Base-by-base conservation (phyloP, 345 rosid genomes). In the Eucalyptus regnans region DNA sequence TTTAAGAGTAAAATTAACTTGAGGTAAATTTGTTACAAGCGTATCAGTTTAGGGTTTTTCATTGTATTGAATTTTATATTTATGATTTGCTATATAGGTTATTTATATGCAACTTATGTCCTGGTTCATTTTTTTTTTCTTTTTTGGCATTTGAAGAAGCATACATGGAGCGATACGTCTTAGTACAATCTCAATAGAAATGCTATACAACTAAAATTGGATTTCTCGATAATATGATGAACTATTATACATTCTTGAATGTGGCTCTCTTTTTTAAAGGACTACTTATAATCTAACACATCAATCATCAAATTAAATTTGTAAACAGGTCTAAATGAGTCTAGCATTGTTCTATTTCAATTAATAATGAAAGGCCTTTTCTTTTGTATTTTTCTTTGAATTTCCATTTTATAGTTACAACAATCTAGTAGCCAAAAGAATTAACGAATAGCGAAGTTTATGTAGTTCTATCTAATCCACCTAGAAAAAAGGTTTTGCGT, bases 21-120 rank as follows among this genome's bases (percentile, higher is more conserved):
- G 4, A 2, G 12, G 2, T 56, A 9, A 56, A 56, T 56, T 56
- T 9, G 0, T 56, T 0, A 23, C 1, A 23, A 8, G 2, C 5
- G 1, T 56, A 56, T 2, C 2, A 4, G 6, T 56, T 56, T 56
- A 56, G 12, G 11, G 12, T 22, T 56, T 23, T 23, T 56, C 12
- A 2, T 56, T 0, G 0, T 56, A 56, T 56, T 6, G 8, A 23
- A 22, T 23, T 9, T 23, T 23, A 56, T 56, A 56, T 56, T 22
- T 52, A 18, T 52, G 23, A 18, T 18, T 52, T 56, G 62, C 4
- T 56, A 11, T 60, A 12, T 12, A 27, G 31, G 31, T 27, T 27
- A 60, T 27, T 27, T 60, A 60, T 60, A 27, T 60, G 68, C 68
- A 60, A 12, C 68, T 23, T 58, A 5, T 60, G 31, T 60, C 68